Conservation (phyloP, 2,329 filamentous ascomycete species). For the Clarireedia hainanense region DNA sequence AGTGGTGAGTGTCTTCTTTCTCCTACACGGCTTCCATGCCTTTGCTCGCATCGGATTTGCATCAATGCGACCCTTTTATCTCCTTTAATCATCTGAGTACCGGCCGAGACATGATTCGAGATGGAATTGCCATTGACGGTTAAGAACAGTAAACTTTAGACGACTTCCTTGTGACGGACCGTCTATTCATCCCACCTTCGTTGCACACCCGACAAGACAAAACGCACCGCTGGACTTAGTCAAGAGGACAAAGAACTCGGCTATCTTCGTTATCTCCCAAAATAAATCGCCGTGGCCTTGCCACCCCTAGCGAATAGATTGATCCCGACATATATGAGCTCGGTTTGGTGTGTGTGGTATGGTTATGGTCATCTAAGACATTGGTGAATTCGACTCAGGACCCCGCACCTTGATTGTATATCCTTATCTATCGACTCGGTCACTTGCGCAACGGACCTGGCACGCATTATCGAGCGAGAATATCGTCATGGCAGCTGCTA, state of each 20-base stretch:
- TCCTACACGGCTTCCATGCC: too few species aligned
- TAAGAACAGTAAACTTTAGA: not conserved
- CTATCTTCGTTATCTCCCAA: not conserved
- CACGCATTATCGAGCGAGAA: not conserved
- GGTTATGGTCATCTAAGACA: constrained; percentile 1
- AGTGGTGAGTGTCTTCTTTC: too few species aligned
- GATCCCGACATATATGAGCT: not conserved
- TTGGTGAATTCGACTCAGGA: not conserved
- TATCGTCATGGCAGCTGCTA: not conserved
- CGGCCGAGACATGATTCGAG: too few species aligned
- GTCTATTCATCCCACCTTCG: not conserved
- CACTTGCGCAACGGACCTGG: not conserved
- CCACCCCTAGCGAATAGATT: not conserved
- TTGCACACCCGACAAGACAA: not conserved
- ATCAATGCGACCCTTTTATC: too few species aligned
- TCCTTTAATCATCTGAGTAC: too few species aligned
- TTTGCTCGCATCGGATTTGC: too few species aligned
- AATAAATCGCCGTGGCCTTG: not conserved
- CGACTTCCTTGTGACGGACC: not conserved
- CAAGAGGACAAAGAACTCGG: not conserved
- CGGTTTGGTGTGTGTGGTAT: not conserved
- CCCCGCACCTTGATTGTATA: not conserved
- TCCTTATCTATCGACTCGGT: not conserved
- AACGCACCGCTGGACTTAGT: not conserved
- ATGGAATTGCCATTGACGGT: not conserved